Conservation (phyloP, 371 early-diverging fungal species). For the Mortierella sp. region DNA sequence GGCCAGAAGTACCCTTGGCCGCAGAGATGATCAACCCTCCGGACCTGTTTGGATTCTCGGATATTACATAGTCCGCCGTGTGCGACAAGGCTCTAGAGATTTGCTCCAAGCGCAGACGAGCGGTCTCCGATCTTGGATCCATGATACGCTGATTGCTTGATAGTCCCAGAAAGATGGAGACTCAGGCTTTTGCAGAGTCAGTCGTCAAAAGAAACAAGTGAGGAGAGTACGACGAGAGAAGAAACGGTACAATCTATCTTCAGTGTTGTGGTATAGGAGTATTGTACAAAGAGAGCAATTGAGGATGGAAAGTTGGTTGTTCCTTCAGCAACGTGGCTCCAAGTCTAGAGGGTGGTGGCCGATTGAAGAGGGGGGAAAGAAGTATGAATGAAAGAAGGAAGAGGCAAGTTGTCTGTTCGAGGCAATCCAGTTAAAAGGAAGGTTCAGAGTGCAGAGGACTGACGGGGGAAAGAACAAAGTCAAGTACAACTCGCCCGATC, state of each 20-base stretch:
- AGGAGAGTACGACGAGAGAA: neutral
- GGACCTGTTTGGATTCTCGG: slow-evolving; percentile 34
- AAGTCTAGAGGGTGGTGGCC: too few relatives aligned
- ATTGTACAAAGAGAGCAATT: slow-evolving; percentile 14
- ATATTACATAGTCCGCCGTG: slow-evolving; percentile 51
- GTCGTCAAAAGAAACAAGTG: too few relatives aligned
- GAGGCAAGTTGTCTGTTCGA: neutral
- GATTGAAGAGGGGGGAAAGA: neutral
- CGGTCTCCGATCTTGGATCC: slow-evolving; percentile 47
- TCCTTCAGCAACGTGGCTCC: neutral
- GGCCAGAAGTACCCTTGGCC: slow-evolving; percentile 18
- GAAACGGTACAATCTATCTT: slow-evolving; percentile 2
- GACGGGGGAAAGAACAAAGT: neutral
- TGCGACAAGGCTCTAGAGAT: slow-evolving; percentile 46
- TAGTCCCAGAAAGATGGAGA: too few relatives aligned
- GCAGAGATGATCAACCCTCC: slow-evolving; percentile 50
- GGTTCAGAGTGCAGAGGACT: slow-evolving; percentile 7
- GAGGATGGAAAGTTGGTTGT: neutral
- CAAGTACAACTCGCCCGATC: neutral
- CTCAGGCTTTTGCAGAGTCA: too few relatives aligned
- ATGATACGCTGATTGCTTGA: too few relatives aligned
- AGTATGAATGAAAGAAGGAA: neutral
- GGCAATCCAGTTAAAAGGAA: neutral
- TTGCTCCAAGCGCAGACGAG: slow-evolving; percentile 48
- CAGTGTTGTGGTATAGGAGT: neutral